phyloP scores from a whole-genome alignment of 192 early-diverging fungal genomes.

The Coemansia sp. region DNA sequence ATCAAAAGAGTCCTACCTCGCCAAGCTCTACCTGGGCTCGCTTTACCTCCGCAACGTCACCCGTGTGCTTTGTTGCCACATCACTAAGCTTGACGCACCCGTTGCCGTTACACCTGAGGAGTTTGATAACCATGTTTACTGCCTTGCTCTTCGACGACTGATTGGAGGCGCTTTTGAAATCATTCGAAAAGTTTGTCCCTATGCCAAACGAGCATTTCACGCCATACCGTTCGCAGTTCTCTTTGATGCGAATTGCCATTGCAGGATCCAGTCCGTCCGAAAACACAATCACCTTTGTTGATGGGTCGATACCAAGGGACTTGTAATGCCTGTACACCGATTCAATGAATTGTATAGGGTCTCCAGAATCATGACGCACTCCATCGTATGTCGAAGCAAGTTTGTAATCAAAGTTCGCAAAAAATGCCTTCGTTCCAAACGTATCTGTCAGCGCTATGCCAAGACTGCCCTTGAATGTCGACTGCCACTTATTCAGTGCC shows the following conservation, averaged over 20 bases:
- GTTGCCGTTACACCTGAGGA: constrained; percentile 58
- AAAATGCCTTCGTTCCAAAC: constrained; percentile 64
- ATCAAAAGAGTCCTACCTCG: constrained; percentile 7
- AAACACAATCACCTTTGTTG: constrained; percentile 67
- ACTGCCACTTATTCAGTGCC: constrained; percentile 62
- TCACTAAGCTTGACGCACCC: constrained; percentile 74
- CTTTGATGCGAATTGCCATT: constrained; percentile 55
- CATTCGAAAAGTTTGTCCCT: constrained; percentile 76
- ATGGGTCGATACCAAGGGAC: constrained; percentile 58
- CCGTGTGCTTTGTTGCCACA: constrained; percentile 62
- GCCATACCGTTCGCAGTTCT: constrained; percentile 42
- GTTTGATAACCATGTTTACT: constrained; percentile 76
- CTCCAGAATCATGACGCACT: constrained; percentile 76
- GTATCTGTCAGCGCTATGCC: constrained; percentile 76
- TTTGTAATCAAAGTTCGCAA: constrained; percentile 59
- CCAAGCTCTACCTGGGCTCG: constrained; percentile 48
- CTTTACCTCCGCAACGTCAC: constrained; percentile 53
- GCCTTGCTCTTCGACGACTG: constrained; percentile 44
- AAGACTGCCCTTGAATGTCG: constrained; percentile 57
- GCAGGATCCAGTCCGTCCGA: constrained; percentile 66
- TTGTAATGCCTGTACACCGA: constrained; percentile 60
- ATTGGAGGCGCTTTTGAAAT: constrained; percentile 52
- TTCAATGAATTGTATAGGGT: constrained; percentile 62
- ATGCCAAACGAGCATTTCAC: constrained; percentile 68
- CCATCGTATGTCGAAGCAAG: constrained; percentile 58